Base-by-base conservation (phyloP, 345 rosid genomes). In the Geranium rotundifolium region DNA sequence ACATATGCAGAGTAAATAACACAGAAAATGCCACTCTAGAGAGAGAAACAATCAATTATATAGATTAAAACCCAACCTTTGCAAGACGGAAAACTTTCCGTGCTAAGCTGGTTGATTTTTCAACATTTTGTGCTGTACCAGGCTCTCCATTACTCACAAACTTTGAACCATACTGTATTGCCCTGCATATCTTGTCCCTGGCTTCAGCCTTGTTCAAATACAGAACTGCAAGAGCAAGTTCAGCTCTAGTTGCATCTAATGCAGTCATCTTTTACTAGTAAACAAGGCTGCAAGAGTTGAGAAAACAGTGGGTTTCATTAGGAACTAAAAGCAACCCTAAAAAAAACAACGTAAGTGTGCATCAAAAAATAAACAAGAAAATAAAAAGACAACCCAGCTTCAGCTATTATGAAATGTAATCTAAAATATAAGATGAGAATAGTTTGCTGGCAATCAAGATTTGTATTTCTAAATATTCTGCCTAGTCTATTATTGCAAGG, bases 131-230 rank as follows among this genome's bases (percentile, higher is more conserved):
- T 65, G 99, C 96, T 0, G 93, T 85, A 70, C 99, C 95, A 70
- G 99, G 85, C 64, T 86, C 70, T n/a, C 99, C 99, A 61, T 80
- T 55, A 54, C 99, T 95, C 73, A 95, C 23, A 72, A 90, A 95
- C 69, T 85, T 90, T 1, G 97, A 90, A 71, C 99, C 99, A 68
- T 85, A 90, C 49, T 90, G 99, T 73, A 95, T 95, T 59, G 96
- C 97, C 80, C 99, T 83, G 70, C 97, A 95, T 61, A 95, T 86
- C 96, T 95, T 95, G 77, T 95, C 99, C 77, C 99, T 84, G 65
- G 99, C 95, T 72, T 90, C 99, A 72, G 95, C 97, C 81, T 90
- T 90, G 71, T 86, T 90, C 83, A 95, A 81, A 76, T 85, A 95
- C 30, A 95, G 69, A 58, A 95, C 93, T 15, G 85, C 62, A 57